Evolutionary conservation across 2,329 filamentous ascomycete genomes (phyloP), one percentile per base, ranked within the genome.

Genomic region (Colletotrichum lentis): DNA sequence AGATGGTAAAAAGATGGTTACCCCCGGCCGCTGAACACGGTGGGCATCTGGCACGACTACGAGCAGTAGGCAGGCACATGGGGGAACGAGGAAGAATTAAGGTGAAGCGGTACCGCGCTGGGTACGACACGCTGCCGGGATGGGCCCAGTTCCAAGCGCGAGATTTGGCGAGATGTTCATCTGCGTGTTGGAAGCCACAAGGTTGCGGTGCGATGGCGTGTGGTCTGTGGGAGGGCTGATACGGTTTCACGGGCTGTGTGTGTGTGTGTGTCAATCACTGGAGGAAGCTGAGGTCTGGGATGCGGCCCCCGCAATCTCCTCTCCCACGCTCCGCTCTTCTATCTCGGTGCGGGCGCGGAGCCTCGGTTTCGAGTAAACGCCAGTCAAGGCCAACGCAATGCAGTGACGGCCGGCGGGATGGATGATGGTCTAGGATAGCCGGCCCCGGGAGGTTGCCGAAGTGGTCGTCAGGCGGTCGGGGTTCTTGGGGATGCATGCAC

Each of bases 151-250:
- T 18, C 44, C 52, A 58, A 63, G 53, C 53, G 53, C 18, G 14
- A 50, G 52, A 41, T 58, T 47, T 57, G 59, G 14, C 22, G 64
- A 44, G 61, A 31, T 49, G 64, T 59, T 64, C 54, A 35, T 67
- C 54, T 59, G 61, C 41, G 55, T 57, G 35, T 20, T 24, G 18
- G 18, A 27, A 44, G 27, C 27, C 27, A 31, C 24, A 41, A 18
- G 22, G 24, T 10, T 56, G 27, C 27, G 27, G 7, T 7, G 7
- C 27, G 27, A 31, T 31, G 27, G 27, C 27, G 1, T 31, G 27
- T 31, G 27, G 8, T 7, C 27, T 31, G 27, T 31, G 7, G 27
- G 8, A 31, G 27, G 7, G 27, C 27, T 31, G 44, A 49, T 27
- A 55, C 52, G 24, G 35, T 41, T 41, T 46, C 22, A 46, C 14